Evolutionary conservation across 2,329 filamentous ascomycete genomes (phyloP).

Genomic region (Venturia pyrina): DNA sequence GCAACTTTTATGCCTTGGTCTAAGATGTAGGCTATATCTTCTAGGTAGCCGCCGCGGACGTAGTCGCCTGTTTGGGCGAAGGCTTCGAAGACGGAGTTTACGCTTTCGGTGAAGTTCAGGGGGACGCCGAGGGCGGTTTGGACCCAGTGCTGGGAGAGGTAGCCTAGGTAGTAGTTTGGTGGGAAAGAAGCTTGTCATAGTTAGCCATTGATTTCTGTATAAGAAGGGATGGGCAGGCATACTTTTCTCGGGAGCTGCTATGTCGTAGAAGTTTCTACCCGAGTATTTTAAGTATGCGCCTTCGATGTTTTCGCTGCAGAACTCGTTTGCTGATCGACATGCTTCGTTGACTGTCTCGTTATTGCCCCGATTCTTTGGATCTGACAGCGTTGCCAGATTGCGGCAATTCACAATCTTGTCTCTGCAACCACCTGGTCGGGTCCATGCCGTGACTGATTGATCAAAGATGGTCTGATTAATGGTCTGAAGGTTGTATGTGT

Average conservation of each 20-base stretch:
- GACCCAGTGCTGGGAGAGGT: conserved; percentile 46
- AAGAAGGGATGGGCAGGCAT: conserved; percentile 7
- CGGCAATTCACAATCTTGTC: conserved; percentile 45
- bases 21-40: conserved; percentile 43
- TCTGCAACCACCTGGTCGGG: conserved; percentile 40
- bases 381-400: conserved; percentile 34
- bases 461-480: conserved; percentile 40
- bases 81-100: conserved; percentile 31
- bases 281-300: conserved; percentile 32
- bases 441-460: conserved; percentile 34
- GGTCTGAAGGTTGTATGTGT: conserved; percentile 46
- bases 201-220: neutral
- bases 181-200: conserved; percentile 8
- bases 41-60: conserved; percentile 36
- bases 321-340: conserved; percentile 35
- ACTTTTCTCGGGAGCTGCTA: conserved; percentile 41
- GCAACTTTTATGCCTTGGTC: conserved; percentile 46
- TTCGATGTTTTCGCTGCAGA: conserved; percentile 37
- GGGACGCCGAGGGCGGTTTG: conserved; percentile 50
- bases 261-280: conserved; percentile 47
- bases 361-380: conserved; percentile 37
- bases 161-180: conserved; percentile 43
- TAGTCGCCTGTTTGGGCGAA: conserved; percentile 42
- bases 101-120: conserved; percentile 44
- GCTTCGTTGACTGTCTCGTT: conserved; percentile 27